These are phyloP conservation scores for Agastache rugosa DNA, from an alignment of 257 asterid genomes.

Conservation along the genomic window DNA sequence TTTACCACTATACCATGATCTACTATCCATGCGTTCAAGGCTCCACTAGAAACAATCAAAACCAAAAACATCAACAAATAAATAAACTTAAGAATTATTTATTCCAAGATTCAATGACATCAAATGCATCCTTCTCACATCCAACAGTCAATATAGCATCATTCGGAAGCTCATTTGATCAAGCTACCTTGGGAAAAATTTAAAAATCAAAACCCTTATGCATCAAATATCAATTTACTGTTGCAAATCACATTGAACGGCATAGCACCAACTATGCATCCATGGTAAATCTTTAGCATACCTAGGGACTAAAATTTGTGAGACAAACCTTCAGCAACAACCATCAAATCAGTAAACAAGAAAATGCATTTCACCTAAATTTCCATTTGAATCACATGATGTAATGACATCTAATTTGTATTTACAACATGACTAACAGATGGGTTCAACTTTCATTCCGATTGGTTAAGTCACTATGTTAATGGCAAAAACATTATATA, in stretches of 20 bases:
- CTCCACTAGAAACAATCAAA: slow-evolving; percentile 33
- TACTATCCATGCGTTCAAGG: slow-evolving; percentile 60
- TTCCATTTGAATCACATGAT: too few relatives aligned
- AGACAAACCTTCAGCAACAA: slow-evolving; percentile 18
- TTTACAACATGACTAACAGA: too few relatives aligned
- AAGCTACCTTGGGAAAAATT: not conserved
- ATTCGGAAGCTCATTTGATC: slow-evolving; percentile 19
- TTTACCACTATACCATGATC: slow-evolving; percentile 61
- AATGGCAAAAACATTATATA: too few relatives aligned
- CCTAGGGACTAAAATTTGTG: slow-evolving; percentile 16
- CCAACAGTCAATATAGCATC: slow-evolving; percentile 2
- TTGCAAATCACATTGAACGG: not conserved
- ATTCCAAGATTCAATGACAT: not conserved
- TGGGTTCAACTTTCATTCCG: too few relatives aligned
- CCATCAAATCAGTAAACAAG: slow-evolving; percentile 13
- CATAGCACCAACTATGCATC: not conserved
- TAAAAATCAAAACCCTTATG: not conserved
- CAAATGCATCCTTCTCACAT: not conserved
- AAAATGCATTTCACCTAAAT: not conserved
- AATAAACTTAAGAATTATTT: slow-evolving; percentile 10
- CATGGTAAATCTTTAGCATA: too few relatives aligned
- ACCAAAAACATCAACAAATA: slow-evolving; percentile 14
- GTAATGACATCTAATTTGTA: too few relatives aligned
- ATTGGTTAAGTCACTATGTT: too few relatives aligned
- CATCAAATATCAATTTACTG: too few relatives aligned